These are phyloP conservation scores for Spencermartinsiella europaea DNA, from an alignment of 805 yeast species.

Conservation along the genomic window DNA sequence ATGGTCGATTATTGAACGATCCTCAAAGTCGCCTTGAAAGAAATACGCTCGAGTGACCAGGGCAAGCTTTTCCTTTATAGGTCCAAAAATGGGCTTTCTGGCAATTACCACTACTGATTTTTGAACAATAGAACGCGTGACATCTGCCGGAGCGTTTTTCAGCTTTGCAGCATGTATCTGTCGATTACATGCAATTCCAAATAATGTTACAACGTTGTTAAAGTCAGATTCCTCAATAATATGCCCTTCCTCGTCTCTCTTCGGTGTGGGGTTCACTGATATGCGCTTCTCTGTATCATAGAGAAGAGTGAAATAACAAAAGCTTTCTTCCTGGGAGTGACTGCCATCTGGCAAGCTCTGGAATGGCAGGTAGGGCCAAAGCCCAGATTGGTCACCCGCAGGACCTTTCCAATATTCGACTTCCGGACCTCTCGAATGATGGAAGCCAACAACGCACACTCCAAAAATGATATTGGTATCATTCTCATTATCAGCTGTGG, in stretches of 20 bases:
- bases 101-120: conserved; percentile 86
- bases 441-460: conserved; percentile 85
- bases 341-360: conserved; percentile 97
- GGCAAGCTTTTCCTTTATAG: conserved; percentile 82
- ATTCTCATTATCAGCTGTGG: conserved; percentile 3
- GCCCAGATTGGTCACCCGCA: conserved; percentile 35
- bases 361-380: conserved; percentile 88
- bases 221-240: conserved; percentile 38
- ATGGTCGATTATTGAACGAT: conserved; percentile 60
- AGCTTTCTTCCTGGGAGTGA: conserved; percentile 88
- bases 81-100: conserved; percentile 77
- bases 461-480: conserved; percentile 55
- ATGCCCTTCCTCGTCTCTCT: conserved; percentile 35
- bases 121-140: conserved; percentile 84
- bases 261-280: conserved; percentile 41
- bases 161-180: conserved; percentile 67
- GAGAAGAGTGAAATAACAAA: conserved; percentile 79
- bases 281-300: conserved; percentile 51
- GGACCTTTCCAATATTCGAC: conserved; percentile 81
- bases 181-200: conserved; percentile 91
- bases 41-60: conserved; percentile 86
- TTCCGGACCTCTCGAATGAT: conserved; percentile 90
- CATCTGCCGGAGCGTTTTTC: conserved; percentile 50
- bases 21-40: conserved; percentile 70
- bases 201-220: conserved; percentile 58